Base-by-base conservation (phyloP, 257 asterid species). In the Lithospermum erythrorhizon region DNA sequence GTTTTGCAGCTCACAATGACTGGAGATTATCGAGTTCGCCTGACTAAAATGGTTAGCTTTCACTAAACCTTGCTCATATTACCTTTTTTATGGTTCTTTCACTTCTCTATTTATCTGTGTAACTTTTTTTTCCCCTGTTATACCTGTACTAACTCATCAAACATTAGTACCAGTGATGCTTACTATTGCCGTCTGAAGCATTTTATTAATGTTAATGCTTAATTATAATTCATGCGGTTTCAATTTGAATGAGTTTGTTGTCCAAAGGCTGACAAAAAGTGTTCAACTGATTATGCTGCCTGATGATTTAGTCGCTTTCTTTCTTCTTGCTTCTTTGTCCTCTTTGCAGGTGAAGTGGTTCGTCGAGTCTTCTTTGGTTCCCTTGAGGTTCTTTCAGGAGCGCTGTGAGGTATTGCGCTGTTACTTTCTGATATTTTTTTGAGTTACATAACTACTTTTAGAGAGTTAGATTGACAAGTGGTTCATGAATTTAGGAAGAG, bases 331-430 rank as follows among this genome's bases (percentile, higher is more conserved):
- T 11, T 35, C 45, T 35, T 27, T 52, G 62, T 14, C 13, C 57
- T 61, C 20, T 58, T 62, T 63, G 47, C 62, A 93, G 99, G 97
- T 95, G 55, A 89, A 93, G 58, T 93, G 97, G 97, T 89, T 93
- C 72, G 95, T 93, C 77, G 99, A 93, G 73, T 89, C 97, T 68
- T 79, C 97, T 14, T 59, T 93, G 70, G 97, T 89, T 64, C 99
- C 99, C 19, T 75, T 89, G 68, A 84, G 99, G 69, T 85, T 72
- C 75, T 89, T 93, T 66, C 99, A 86, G 79, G 99, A 93, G 84
- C 97, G 97, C 17, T 89, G 94, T 68, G 99, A 93, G 85, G 99
- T 89, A 64, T 61, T 65, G 65, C 32, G 6, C 32, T 27, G 32
- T 27, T 27, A 6, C 65, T 66, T 53, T n/a, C 58, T 67, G 37